Evolutionary conservation across 2,329 filamentous ascomycete genomes (phyloP).

Genomic region (Arthrocladium fulminans): DNA sequence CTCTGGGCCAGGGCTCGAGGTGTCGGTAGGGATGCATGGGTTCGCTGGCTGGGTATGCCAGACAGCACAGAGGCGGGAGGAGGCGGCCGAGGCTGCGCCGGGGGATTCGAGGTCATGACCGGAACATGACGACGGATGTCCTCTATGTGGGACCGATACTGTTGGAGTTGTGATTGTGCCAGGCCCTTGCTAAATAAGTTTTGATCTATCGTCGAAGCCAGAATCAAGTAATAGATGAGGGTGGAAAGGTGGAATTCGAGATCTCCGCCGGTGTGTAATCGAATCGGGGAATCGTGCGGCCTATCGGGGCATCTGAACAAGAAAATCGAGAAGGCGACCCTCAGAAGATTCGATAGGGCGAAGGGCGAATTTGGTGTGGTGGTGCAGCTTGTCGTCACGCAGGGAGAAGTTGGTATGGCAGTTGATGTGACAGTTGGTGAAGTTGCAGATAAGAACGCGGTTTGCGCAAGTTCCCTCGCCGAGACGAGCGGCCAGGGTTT

Average conservation of each 20-base stretch:
- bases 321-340: no score
- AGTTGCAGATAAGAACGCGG: neutral
- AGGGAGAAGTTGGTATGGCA: neutral
- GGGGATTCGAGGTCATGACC: constrained; percentile 23
- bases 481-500: neutral
- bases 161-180: constrained; percentile 1
- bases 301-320: no score
- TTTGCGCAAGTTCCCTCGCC: neutral
- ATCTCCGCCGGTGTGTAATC: neutral
- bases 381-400: neutral
- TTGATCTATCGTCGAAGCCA: neutral
- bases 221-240: neutral
- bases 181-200: neutral
- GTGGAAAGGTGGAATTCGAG: neutral
- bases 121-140: constrained; percentile 18
- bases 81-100: constrained; percentile 23
- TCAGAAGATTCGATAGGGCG: neutral
- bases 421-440: neutral
- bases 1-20: neutral
- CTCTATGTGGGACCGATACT: constrained; percentile 4
- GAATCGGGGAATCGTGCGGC: neutral
- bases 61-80: constrained; percentile 10
- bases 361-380: neutral
- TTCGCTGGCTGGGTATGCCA: neutral
- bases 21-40: neutral